Evolutionary conservation across 768 basidiomycete genomes (phyloP), one percentile per base, ranked within the genome.

Genomic region (Tylopilus cervinicoccineus): DNA sequence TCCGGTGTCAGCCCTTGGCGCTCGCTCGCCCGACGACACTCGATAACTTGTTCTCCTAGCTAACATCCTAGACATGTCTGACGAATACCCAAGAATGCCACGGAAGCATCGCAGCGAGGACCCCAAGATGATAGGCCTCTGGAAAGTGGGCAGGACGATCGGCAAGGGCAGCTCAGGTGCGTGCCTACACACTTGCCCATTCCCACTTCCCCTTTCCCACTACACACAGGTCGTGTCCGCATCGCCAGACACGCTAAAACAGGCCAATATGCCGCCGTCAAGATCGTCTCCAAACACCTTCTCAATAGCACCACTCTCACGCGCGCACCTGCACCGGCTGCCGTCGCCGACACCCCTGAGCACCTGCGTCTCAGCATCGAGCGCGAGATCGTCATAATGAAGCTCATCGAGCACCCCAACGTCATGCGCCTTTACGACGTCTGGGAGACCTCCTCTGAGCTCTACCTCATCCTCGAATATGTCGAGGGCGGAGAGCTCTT

Each of bases 381-480:
- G 66, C 81, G 93, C 52, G 94, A 98, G 69, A 95, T 96, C 43
- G 91, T 94, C 51, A 85, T 96, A 61, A 94, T 98, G 93, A 98
- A 96, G 68, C 82, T 96, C 53, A 86, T 96, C 56, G 86, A 94
- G 54, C 93, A 98, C 63, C 93, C 93, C 2, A 93, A 95, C 66
- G 83, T 98, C 55, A 81, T 96, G 80, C 85, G 83, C 48, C 79
- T 98, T 24, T 94, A 93, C 71, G 94, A 98, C 63, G 93, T 98
- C 53, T 97, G 91, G 92, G 93, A 98, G 70, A 93, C 93, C 0
- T 86, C 86, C 5, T 78, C 80, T 27, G 84, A 94, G 50, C 79
- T 95, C 55, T 96, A 82, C 66, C 82, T 98, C 51, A 86, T 98
- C 58, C 83, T 95, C 58, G 94, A 97, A 71, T 96, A 94, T 66